Conservation (phyloP, 345 rosid species). For the Pelargonium nanum region DNA sequence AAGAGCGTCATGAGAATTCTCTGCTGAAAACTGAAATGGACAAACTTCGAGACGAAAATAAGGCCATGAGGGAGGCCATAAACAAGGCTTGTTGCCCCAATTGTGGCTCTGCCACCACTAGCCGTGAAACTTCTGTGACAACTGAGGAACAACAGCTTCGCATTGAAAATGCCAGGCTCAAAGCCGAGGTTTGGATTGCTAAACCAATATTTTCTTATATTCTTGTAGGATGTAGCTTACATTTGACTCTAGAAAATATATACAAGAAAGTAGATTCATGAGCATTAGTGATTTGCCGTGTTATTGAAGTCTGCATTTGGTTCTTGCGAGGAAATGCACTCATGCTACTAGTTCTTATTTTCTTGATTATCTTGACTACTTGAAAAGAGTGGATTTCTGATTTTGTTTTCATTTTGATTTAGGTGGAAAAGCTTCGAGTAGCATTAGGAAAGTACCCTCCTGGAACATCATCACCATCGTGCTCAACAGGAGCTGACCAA, state of each 20-base stretch:
- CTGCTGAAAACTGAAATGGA: slow-evolving; percentile 76
- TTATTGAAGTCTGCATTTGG: too few species aligned
- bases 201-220: neutral
- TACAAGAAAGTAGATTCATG: neutral
- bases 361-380: too few species aligned
- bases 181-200: slow-evolving; percentile 45
- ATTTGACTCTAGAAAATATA: neutral
- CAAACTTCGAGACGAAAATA: slow-evolving; percentile 75
- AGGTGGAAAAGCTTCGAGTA: slow-evolving; percentile 70
- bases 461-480: slow-evolving; percentile 43
- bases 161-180: slow-evolving; percentile 79
- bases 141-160: slow-evolving; percentile 62
- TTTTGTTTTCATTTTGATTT: neutral
- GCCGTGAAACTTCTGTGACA: slow-evolving; percentile 33
- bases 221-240: neutral
- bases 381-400: neutral
- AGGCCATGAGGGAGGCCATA: slow-evolving; percentile 72
- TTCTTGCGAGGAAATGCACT: too few species aligned
- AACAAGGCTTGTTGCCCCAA: slow-evolving; percentile 73
- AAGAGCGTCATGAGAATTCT: slow-evolving; percentile 94
- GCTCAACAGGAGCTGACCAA: slow-evolving; percentile 54
- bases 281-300: too few species aligned
- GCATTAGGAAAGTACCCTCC: slow-evolving; percentile 48
- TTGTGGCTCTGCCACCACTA: slow-evolving; percentile 58
- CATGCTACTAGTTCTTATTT: too few species aligned